Evolutionary conservation across 2,329 filamentous ascomycete genomes (phyloP), one percentile per base, ranked within the genome.

Genomic region (Fusarium chaquense): DNA sequence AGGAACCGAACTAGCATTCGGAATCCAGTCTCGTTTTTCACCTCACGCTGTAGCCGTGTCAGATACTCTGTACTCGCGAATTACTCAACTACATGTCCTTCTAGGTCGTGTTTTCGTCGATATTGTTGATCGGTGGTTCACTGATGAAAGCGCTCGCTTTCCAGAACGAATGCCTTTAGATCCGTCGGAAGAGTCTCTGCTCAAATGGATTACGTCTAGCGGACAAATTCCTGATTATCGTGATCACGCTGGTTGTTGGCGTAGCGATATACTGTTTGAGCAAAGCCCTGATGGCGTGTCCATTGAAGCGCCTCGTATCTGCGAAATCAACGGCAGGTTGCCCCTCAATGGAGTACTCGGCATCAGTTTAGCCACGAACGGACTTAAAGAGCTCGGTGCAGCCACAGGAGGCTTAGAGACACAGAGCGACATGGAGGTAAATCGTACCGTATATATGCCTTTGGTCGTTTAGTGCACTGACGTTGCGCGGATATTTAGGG

Each of bases 151-250:
- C 1, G 59, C 66, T 7, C 41, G 24, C 13, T 56, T 69, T 3
- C 33, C 66, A 13, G 45, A 69, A 2, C 60, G 66, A 0, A 69
- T 69, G 66, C 65, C 60, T 1, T 35, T 69, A n/a, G 65, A 69
- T 4, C 60, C 55, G 8, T 46, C 59, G 0, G 66, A 69, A 38
- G 66, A 69, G 32, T 35, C 36, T 22, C 35, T 69, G 3, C 44
- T 69, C 0, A 24, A 12, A 20, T 69, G 66, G 66, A 51, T 69
- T n/a, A 10, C 11, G 1, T 45, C 45, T 2, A 50, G 49, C 11
- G 51, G 47, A 5, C 16, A 7, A 4, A 36, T 65, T 35, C 52
- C 66, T 2, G 24, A 40, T 11, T 69, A 69, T 12, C 9, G 22
- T 4, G 24, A 58, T 1, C 66, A 69, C 45, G 65, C 60, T 3